phyloP scores from a whole-genome alignment of 2,329 filamentous ascomycete species.

The Curvularia hawaiiensis region DNA sequence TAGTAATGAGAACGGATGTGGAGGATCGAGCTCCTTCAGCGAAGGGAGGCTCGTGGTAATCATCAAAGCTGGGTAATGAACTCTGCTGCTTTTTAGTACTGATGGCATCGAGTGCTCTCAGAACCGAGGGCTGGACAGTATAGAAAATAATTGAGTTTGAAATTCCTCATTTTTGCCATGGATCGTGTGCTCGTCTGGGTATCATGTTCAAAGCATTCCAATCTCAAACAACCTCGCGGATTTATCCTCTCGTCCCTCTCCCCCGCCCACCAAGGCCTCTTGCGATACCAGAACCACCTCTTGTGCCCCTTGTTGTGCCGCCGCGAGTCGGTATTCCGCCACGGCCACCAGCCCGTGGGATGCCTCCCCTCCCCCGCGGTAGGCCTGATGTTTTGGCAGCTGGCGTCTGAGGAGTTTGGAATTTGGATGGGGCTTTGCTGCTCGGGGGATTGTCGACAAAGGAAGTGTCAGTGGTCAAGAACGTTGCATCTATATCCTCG shows the following conservation, averaged over 20 bases:
- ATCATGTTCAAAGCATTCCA: conserved; percentile 7
- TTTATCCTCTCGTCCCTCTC: conserved; percentile 33
- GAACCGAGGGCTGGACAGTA: neutral
- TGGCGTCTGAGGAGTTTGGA: conserved; percentile 44
- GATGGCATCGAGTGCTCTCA: neutral
- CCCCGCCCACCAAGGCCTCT: conserved; percentile 42
- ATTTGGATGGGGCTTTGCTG: conserved; percentile 54
- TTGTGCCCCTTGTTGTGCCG: conserved; percentile 36
- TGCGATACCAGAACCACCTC: conserved; percentile 46
- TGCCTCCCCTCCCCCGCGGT: conserved; percentile 40
- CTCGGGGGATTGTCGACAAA: conserved; percentile 84
- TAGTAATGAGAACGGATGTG: conserved; percentile 5
- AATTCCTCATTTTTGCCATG: neutral
- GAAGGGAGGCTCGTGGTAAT: neutral
- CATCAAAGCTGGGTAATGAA: neutral
- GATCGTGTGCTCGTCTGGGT: conserved; percentile 3
- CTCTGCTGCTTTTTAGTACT: neutral
- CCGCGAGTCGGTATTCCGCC: conserved; percentile 44
- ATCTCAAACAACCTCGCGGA: neutral
- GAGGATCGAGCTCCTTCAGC: neutral
- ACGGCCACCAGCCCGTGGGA: conserved; percentile 42
- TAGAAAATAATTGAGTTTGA: conserved; percentile 3
- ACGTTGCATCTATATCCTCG: conserved; percentile 75
- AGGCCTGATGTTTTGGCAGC: conserved; percentile 25
- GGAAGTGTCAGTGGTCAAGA: conserved; percentile 90